phyloP scores from a whole-genome alignment of 495 filamentous ascomycete genomes.

The Penicillium turbatum region DNA sequence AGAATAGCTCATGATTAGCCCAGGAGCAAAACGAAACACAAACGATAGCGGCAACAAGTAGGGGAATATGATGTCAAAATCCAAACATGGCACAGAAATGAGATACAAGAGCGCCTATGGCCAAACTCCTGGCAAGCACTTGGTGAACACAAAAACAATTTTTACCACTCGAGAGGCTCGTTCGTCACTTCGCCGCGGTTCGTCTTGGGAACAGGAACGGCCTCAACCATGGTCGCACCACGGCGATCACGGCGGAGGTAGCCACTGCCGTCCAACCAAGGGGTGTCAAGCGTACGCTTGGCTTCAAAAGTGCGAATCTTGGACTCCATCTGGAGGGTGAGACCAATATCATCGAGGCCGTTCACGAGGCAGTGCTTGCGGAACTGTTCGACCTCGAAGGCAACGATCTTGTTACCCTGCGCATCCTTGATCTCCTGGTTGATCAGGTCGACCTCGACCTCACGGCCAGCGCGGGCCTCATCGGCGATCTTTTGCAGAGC shows the following conservation, averaged over 20 bases:
- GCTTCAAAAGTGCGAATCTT: constrained; percentile 84
- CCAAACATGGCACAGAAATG: constrained; percentile 6
- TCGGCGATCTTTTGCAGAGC: constrained; percentile 67
- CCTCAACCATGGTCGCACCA: constrained; percentile 66
- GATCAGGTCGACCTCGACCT: constrained; percentile 87
- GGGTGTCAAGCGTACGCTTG: constrained; percentile 69
- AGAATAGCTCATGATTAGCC: constrained; percentile 14
- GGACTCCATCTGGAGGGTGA: constrained; percentile 86
- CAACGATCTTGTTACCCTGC: constrained; percentile 63
- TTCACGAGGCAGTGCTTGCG: constrained; percentile 92
- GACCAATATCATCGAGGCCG: constrained; percentile 91
- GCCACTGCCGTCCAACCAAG: constrained; percentile 86
- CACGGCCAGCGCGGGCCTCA: constrained; percentile 76
- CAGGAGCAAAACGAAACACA: constrained; percentile 10
- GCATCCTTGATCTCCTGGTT: constrained; percentile 79
- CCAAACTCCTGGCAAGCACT: constrained; percentile 8
- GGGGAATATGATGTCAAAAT: constrained; percentile 25
- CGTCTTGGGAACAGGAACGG: constrained; percentile 81
- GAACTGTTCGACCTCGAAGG: constrained; percentile 87
- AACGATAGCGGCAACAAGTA: constrained; percentile 7
- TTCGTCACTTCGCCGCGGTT: constrained; percentile 80
- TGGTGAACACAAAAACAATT: constrained; percentile 13
- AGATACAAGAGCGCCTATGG: constrained; percentile 6
- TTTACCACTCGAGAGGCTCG: constrained; percentile 90
- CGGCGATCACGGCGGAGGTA: constrained; percentile 71